Evolutionary conservation across 2,329 filamentous ascomycete species (phyloP).

Genomic region (Fusarium verticillioides): DNA sequence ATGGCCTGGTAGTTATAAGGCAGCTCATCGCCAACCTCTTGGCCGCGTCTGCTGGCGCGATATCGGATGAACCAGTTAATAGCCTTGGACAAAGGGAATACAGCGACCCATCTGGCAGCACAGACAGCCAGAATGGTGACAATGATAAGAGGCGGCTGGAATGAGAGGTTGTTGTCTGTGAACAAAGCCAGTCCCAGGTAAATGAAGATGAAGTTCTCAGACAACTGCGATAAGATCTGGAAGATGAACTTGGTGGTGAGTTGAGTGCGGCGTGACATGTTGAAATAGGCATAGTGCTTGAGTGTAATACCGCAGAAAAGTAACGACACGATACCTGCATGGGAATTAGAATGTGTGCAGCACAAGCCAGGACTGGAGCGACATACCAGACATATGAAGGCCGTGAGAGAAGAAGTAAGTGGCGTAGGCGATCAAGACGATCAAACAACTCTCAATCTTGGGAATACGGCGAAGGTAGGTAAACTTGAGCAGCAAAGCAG

Average conservation of each 20-base stretch:
- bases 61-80: conserved; percentile 96
- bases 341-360: conserved; percentile 16
- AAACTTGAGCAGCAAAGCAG: conserved; percentile 91
- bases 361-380: not conserved
- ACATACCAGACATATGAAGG: conserved; percentile 90
- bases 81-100: conserved; percentile 88
- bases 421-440: conserved; percentile 93
- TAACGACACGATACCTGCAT: conserved; percentile 88
- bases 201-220: conserved; percentile 99
- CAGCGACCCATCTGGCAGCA: conserved; percentile 89
- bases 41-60: conserved; percentile 78
- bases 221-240: conserved; percentile 91
- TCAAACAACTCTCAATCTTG: conserved; percentile 95
- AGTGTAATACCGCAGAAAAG: conserved; percentile 98
- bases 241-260: conserved; percentile 98
- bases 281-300: conserved; percentile 99
- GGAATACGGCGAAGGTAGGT: conserved; percentile 92
- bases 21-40: conserved; percentile 83
- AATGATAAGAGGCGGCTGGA: conserved; percentile 95
- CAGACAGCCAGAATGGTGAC: conserved; percentile 93
- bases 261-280: conserved; percentile 98
- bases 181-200: conserved; percentile 96
- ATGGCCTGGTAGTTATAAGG: conserved; percentile 98
- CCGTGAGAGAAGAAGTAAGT: conserved; percentile 99
- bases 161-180: conserved; percentile 86